These are phyloP conservation scores for Nicotiana rustica DNA, from an alignment of 305 asterid species.

Conservation along the genomic window DNA sequence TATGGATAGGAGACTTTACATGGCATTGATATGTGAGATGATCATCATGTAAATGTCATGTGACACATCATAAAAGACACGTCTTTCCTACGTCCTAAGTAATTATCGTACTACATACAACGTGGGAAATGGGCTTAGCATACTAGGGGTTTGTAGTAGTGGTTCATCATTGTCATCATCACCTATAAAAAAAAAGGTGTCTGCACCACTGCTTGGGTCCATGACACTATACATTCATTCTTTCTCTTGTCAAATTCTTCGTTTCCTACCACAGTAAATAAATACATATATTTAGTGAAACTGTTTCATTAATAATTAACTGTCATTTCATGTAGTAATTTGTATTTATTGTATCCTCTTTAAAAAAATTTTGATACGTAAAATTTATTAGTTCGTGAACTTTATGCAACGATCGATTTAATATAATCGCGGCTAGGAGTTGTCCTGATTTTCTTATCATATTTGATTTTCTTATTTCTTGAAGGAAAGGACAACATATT, in stretches of 20 bases:
- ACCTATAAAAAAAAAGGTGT: no score
- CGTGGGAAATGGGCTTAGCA: conserved; percentile 2
- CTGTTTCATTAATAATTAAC: no score
- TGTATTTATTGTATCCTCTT: no score
- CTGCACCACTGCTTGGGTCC: not conserved
- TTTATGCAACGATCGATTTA: no score
- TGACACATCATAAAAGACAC: not conserved
- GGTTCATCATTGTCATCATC: not conserved
- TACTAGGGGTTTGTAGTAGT: not conserved
- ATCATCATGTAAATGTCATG: not conserved
- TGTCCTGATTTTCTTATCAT: no score
- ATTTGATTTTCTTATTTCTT: no score
- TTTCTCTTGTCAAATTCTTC: not conserved
- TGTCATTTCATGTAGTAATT: no score
- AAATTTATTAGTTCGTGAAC: no score
- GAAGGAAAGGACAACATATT: no score
- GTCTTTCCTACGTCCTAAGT: not conserved
- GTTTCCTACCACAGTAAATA: not conserved
- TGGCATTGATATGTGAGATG: not conserved
- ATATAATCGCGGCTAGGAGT: no score
- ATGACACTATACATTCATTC: not conserved
- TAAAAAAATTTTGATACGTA: no score
- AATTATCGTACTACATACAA: conserved; percentile 12
- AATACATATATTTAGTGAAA: no score
- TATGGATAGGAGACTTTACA: not conserved